These are phyloP conservation scores for Bocquillonia castaneifolia DNA, from an alignment of 441 rosid genomes.

Conservation along the genomic window DNA sequence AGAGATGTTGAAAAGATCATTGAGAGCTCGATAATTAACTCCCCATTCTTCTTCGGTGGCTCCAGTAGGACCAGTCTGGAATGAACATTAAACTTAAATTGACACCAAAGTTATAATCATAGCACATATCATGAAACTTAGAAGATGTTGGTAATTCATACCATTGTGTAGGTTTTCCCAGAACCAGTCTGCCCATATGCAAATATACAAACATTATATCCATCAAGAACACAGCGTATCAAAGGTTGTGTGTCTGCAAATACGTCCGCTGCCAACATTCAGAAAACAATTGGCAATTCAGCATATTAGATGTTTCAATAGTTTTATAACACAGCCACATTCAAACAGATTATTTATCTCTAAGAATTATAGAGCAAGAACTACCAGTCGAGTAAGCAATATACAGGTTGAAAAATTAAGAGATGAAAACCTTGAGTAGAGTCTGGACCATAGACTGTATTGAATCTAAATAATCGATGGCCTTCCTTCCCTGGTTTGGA, in stretches of 20 bases:
- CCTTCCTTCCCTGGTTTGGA: constrained; percentile 75
- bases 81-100: constrained; percentile 1
- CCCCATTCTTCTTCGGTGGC: constrained; percentile 87
- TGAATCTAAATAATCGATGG: constrained; percentile 59
- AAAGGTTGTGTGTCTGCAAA: constrained; percentile 83
- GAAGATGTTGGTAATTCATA: constrained; percentile 16
- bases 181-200: constrained; percentile 99
- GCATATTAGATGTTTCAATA: constrained; percentile 8
- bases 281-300: constrained; percentile 13
- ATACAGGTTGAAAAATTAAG: not conserved
- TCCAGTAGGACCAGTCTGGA: constrained; percentile 77
- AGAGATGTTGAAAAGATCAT: constrained; percentile 79
- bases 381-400: not conserved
- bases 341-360: constrained; percentile 1
- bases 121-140: not conserved
- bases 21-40: constrained; percentile 83
- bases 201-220: constrained; percentile 86
- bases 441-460: constrained; percentile 61
- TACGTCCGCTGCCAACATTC: constrained; percentile 60
- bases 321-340: not conserved
- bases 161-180: constrained; percentile 96
- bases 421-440: constrained; percentile 70
- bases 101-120: not conserved
- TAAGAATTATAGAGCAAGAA: constrained; percentile 8
- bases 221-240: constrained; percentile 83